Evolutionary conservation across 768 basidiomycete species (phyloP).

Genomic region (Macrolepiota albuminosa): DNA sequence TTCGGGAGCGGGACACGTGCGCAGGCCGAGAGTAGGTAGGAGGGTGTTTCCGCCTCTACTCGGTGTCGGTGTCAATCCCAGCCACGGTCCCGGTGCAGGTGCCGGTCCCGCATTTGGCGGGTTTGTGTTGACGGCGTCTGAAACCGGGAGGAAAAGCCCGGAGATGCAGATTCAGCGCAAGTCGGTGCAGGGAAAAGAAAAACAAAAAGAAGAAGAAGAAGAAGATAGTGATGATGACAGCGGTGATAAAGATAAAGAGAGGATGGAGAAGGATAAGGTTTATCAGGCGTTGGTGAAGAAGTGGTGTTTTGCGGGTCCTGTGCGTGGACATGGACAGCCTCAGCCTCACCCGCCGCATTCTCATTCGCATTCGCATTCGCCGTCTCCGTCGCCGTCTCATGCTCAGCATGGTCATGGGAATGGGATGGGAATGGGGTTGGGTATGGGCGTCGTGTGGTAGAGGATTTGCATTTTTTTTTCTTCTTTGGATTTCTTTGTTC

Average conservation of each 20-base stretch:
- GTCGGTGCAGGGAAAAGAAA: not conserved
- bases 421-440: not conserved
- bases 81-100: no score
- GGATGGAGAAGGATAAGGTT: constrained; percentile 20
- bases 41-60: not conserved
- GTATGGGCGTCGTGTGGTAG: not conserved
- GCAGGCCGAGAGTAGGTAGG: not conserved
- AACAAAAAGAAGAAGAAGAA: no score
- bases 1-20: not conserved
- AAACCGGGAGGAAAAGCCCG: not conserved
- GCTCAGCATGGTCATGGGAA: not conserved
- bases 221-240: not conserved
- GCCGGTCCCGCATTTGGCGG: no score
- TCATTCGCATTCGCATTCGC: not conserved
- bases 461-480: no score
- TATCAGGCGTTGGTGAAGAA: constrained; percentile 61
- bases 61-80: no score
- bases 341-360: no score
- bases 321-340: not conserved
- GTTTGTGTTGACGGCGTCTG: not conserved
- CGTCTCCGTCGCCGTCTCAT: not conserved
- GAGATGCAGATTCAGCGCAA: not conserved
- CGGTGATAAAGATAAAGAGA: no score
- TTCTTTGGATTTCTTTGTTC: not conserved
- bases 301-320: constrained; percentile 56